phyloP scores from a whole-genome alignment of 352 stramenopile genomes.

The Globisporangium splendens region DNA sequence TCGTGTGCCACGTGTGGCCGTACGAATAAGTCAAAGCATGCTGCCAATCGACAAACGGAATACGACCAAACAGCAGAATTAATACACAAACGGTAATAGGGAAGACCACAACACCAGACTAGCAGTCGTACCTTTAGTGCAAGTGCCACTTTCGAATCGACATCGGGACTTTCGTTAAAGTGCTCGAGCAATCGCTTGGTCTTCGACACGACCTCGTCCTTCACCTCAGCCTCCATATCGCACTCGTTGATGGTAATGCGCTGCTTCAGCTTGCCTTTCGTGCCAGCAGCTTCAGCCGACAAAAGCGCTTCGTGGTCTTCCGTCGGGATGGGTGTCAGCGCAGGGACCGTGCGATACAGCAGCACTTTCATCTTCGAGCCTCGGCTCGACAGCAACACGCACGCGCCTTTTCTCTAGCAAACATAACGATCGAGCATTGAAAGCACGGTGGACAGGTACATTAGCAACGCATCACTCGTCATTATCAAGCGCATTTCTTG shows the following conservation, averaged over 20 bases:
- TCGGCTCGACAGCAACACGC: slow-evolving; percentile 61
- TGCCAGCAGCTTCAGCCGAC: slow-evolving; percentile 7
- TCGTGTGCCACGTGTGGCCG: slow-evolving; percentile 69
- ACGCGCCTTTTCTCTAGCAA: slow-evolving; percentile 56
- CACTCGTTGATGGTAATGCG: slow-evolving; percentile 24
- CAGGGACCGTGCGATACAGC: slow-evolving; percentile 63
- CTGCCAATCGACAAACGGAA: slow-evolving; percentile 13
- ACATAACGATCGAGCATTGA: background rate
- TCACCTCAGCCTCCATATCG: slow-evolving; percentile 53
- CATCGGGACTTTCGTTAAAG: slow-evolving; percentile 28
- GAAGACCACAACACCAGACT: background rate
- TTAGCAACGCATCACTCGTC: background rate
- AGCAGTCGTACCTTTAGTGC: slow-evolving; percentile 43
- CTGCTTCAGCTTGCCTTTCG: slow-evolving; percentile 38
- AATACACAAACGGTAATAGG: no score
- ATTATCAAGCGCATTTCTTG: no score
- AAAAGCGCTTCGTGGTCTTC: slow-evolving; percentile 28
- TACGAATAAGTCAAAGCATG: slow-evolving; percentile 59
- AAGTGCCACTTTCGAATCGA: slow-evolving; percentile 49
- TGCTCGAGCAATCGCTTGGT: slow-evolving; percentile 38
- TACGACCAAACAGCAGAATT: background rate
- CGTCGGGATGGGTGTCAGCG: slow-evolving; percentile 23
- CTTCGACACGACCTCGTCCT: slow-evolving; percentile 31
- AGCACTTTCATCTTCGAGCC: slow-evolving; percentile 65
- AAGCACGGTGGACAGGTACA: background rate